phyloP scores from a whole-genome alignment of 2,329 filamentous ascomycete genomes.

The Mariannaea elegans region DNA sequence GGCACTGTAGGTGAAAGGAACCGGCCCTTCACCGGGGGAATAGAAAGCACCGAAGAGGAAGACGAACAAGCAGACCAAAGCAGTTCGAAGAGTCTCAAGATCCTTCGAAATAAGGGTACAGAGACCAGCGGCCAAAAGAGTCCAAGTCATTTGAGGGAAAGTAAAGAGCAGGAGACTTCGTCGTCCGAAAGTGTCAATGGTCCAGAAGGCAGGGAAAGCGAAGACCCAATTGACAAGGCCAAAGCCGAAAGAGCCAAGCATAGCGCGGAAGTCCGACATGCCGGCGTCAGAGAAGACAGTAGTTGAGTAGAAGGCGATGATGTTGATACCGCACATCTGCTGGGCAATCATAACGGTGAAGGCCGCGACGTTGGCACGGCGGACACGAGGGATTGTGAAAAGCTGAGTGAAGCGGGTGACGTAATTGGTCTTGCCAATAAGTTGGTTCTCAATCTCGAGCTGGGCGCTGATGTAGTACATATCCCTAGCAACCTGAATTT shows the following conservation, averaged over 20 bases:
- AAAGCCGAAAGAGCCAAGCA: slow-evolving; percentile 58
- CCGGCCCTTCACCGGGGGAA: slow-evolving; percentile 70
- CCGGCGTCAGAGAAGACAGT: slow-evolving; percentile 68
- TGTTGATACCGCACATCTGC: slow-evolving; percentile 75
- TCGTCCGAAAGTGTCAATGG: slow-evolving; percentile 73
- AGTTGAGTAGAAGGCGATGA: slow-evolving; percentile 78
- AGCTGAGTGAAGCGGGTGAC: slow-evolving; percentile 64
- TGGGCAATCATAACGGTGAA: slow-evolving; percentile 83
- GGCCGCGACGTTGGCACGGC: slow-evolving; percentile 77
- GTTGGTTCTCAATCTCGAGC: slow-evolving; percentile 51
- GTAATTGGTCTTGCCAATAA: slow-evolving; percentile 50
- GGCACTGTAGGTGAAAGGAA: slow-evolving; percentile 69
- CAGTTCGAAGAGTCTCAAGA: slow-evolving; percentile 54
- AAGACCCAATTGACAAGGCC: slow-evolving; percentile 71
- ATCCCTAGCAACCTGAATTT: slow-evolving; percentile 66
- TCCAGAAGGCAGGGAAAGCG: slow-evolving; percentile 72
- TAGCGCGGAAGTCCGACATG: slow-evolving; percentile 61
- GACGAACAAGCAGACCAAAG: slow-evolving; percentile 67
- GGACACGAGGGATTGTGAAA: slow-evolving; percentile 73
- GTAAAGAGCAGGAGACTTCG: slow-evolving; percentile 70
- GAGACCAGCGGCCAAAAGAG: slow-evolving; percentile 56
- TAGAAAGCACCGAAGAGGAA: slow-evolving; percentile 73
- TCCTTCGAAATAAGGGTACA: slow-evolving; percentile 48
- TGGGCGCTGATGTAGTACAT: slow-evolving; percentile 63
- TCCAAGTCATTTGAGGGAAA: slow-evolving; percentile 72